phyloP scores from a whole-genome alignment of 169 alveolate species.

The Toxoplasma gondii region DNA sequence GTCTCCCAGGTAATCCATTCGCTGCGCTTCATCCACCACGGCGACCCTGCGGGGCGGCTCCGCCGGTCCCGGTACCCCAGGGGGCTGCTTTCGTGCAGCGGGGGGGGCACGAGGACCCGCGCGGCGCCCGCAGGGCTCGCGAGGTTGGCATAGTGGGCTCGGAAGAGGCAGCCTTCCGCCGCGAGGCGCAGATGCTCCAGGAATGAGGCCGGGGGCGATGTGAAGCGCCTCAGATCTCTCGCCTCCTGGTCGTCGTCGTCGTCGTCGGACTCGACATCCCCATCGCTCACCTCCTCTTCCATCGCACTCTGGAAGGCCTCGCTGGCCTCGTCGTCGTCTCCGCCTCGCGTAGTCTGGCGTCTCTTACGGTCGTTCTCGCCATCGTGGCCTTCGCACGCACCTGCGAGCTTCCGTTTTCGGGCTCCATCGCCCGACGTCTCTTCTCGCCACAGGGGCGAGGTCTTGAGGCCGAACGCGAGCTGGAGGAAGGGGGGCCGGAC shows the following conservation, averaged over 20 bases:
- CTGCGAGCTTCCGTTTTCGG: neutral
- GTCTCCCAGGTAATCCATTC: constrained; percentile 46
- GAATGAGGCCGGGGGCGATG: neutral
- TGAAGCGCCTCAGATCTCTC: neutral
- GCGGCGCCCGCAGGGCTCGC: constrained; percentile 46
- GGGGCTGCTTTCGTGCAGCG: constrained; percentile 53
- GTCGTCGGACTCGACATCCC: neutral
- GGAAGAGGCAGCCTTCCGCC: constrained; percentile 20
- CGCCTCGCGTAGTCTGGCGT: neutral
- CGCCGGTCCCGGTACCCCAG: constrained; percentile 56
- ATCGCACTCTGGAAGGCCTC: neutral
- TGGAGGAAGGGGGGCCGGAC: constrained; percentile 25
- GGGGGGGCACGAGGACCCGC: constrained; percentile 40
- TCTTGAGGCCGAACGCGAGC: constrained; percentile 27
- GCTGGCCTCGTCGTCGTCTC: neutral
- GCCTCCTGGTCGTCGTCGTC: neutral
- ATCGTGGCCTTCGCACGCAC: neutral
- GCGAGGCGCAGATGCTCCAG: neutral
- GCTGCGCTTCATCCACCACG: constrained; percentile 71
- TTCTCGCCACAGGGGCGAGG: constrained; percentile 27
- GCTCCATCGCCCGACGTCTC: neutral
- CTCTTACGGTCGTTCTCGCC: neutral
- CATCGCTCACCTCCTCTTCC: neutral
- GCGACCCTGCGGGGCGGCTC: constrained; percentile 46
- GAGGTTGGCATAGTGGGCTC: neutral